A percentile compares a stretch with the other conserved stretches of the same genome.
phyloP scores from a whole-genome alignment of 805 yeast genomes.

The Pichia exigua region DNA sequence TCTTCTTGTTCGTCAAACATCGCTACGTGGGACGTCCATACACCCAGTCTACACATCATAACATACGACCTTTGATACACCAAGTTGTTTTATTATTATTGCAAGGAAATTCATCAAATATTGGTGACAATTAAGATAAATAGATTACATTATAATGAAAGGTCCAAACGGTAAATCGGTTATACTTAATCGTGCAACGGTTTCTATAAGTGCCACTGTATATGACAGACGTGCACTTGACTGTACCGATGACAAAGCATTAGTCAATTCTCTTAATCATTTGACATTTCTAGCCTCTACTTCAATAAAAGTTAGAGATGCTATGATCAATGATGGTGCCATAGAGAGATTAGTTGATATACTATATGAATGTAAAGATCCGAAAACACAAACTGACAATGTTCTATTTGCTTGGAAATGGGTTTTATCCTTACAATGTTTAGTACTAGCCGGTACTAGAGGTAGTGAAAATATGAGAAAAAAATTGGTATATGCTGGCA shows the following conservation, averaged over 20 bases:
- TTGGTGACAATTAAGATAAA: neutral
- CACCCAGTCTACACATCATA: neutral
- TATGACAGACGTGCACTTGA: conserved; percentile 92
- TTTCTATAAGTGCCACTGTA: conserved; percentile 77
- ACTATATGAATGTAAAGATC: conserved; percentile 64
- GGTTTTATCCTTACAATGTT: conserved; percentile 90
- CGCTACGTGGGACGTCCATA: neutral
- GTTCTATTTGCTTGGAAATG: conserved; percentile 87
- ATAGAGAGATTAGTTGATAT: conserved; percentile 81
- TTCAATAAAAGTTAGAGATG: conserved; percentile 83
- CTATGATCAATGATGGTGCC: conserved; percentile 85
- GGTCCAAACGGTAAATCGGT: conserved; percentile 81
- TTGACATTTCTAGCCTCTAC: conserved; percentile 81
- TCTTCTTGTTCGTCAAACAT: neutral
- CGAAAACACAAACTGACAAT: conserved; percentile 30
- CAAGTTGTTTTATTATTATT: too few relatives aligned
- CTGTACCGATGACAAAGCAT: conserved; percentile 80
- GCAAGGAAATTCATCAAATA: neutral
- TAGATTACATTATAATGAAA: conserved; percentile 46
- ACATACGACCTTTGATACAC: too few relatives aligned
- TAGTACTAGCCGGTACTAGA: conserved; percentile 84
- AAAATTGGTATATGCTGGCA: conserved; percentile 85
- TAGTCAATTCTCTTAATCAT: conserved; percentile 87
- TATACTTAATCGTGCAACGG: conserved; percentile 80
- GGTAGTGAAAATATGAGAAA: conserved; percentile 83